Evolutionary conservation across 192 early-diverging fungal species (phyloP).

Genomic region (Coemansia sp.): DNA sequence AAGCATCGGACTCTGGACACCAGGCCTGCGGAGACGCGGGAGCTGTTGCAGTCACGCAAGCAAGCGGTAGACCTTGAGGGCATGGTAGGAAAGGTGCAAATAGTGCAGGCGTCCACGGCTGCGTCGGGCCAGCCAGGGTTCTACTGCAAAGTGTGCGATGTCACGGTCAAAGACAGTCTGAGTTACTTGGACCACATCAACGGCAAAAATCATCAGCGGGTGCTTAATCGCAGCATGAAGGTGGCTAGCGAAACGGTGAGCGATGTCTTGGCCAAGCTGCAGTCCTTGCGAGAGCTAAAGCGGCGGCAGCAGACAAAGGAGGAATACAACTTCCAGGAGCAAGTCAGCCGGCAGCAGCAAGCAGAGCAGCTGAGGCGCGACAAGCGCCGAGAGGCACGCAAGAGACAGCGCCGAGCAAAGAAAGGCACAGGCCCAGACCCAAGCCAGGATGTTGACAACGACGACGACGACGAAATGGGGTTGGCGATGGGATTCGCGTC

Average conservation of each 20-base stretch:
- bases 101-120: slow-evolving; percentile 66
- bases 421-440: slow-evolving; percentile 11
- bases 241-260: slow-evolving; percentile 77
- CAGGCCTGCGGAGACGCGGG: slow-evolving; percentile 29
- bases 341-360: slow-evolving; percentile 65
- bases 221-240: slow-evolving; percentile 81
- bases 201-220: slow-evolving; percentile 84
- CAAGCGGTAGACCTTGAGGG: slow-evolving; percentile 70
- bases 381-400: slow-evolving; percentile 50
- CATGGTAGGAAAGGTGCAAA: slow-evolving; percentile 80
- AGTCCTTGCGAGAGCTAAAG: slow-evolving; percentile 69
- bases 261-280: slow-evolving; percentile 76
- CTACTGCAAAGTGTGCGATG: slow-evolving; percentile 89
- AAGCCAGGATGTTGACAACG: slow-evolving; percentile 19
- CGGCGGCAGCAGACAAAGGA: slow-evolving; percentile 27
- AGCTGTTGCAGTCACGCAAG: slow-evolving; percentile 61
- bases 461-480: slow-evolving; percentile 67
- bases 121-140: slow-evolving; percentile 83
- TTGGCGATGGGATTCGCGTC: slow-evolving; percentile 73
- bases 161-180: slow-evolving; percentile 86
- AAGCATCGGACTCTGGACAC: not conserved
- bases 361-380: slow-evolving; percentile 62
- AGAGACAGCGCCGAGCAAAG: slow-evolving; percentile 56
- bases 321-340: slow-evolving; percentile 61
- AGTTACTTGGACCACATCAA: slow-evolving; percentile 94